Evolutionary conservation across 75 land plant genomes (phyloP).

Genomic region (Selaginella moellendorffii): DNA sequence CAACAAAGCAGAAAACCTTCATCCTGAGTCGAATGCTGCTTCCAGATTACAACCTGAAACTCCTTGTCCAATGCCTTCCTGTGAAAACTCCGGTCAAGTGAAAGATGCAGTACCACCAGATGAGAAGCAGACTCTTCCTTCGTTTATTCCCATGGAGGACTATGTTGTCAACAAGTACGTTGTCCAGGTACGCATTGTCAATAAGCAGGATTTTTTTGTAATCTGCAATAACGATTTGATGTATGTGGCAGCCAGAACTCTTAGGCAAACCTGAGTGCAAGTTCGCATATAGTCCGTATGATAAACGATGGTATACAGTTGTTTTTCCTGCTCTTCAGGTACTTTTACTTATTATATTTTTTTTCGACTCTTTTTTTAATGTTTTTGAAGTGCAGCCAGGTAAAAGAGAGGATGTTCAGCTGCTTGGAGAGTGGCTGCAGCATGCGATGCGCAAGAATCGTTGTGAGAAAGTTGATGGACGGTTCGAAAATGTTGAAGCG

Average conservation of each 20-base stretch:
- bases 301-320: slow-evolving; percentile 28
- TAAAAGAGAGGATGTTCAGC: slow-evolving; percentile 26
- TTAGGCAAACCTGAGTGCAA: slow-evolving; percentile 18
- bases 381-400: slow-evolving; percentile 31
- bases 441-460: slow-evolving; percentile 18
- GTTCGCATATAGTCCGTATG: slow-evolving; percentile 21
- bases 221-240: too few species aligned
- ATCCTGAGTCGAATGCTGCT: neutral
- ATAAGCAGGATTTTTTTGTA: neutral
- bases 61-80: slow-evolving; percentile 5
- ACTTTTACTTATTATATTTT: too few species aligned
- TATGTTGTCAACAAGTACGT: slow-evolving; percentile 21
- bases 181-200: slow-evolving; percentile 23
- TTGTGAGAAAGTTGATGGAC: slow-evolving; percentile 21
- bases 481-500: slow-evolving; percentile 18
- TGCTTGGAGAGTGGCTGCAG: slow-evolving; percentile 26
- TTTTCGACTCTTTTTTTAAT: neutral
- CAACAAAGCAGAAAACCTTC: neutral
- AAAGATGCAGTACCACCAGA: too few species aligned
- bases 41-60: neutral
- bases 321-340: slow-evolving; percentile 35
- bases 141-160: slow-evolving; percentile 29
- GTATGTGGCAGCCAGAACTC: slow-evolving; percentile 12
- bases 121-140: slow-evolving; percentile 16
- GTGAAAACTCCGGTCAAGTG: too few species aligned